Evolutionary conservation across 371 early-diverging fungal species (phyloP), one percentile per base, ranked within the genome.

Genomic region (Neoconidiobolus thromboides): DNA sequence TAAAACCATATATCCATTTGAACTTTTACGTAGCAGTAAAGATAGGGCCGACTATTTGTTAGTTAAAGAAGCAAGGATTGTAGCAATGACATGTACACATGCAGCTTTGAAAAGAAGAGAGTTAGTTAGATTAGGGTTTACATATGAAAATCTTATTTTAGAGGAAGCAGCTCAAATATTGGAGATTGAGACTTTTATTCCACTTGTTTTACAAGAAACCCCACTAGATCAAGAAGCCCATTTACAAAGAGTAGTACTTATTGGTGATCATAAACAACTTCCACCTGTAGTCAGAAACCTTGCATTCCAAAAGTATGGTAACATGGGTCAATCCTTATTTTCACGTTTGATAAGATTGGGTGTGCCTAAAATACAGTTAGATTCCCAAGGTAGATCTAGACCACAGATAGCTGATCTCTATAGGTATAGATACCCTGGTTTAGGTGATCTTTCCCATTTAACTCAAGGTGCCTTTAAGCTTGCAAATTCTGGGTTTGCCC

Each of bases 161-260:
- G 99, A 98, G 67, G 99, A 99, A 68, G 89, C 96, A 0, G 98
- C 91, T 12, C 97, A 98, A 67, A 83, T 96, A 5, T 69, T 95
- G 9, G 99, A 99, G 66, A 80, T 95, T 1, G 98, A 98, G 65
- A 83, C 96, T 1, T 85, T 97, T 61, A 87, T 99, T 41, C 93
- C 96, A 2, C 71, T 98, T 64, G 63, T 87, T 43, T 68, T 96
- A 6, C 93, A 94, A 72, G 48, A 46, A 40, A 7, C 42, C 2
- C 15, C 26, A 39, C 10, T 5, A 4, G 72, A 74, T 40, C 72
- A 74, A 60, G 76, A 76, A 26, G 64, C 69, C 51, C 74, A 82
- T 0, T 67, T 96, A 55, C 78, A 89, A 68, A 86, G 93, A 26
- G 81, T 98, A 2, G 78, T 99, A 10, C 58, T 99, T 67, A 90